Conservation (phyloP, 345 rosid species). For the Eucalyptus caleyi region DNA sequence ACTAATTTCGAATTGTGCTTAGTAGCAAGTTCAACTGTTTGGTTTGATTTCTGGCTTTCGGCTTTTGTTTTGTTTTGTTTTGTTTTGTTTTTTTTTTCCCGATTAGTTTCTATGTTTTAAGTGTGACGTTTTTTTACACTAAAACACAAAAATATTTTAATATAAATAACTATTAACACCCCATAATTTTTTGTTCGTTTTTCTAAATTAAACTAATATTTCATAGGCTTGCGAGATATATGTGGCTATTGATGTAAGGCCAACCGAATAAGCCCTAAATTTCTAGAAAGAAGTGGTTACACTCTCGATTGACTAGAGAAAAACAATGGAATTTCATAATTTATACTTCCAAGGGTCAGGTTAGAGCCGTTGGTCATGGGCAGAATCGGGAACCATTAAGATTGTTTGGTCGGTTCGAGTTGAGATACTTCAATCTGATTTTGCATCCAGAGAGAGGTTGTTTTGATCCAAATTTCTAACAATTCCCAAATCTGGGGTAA, state of each 20-base stretch:
- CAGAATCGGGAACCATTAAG: neutral
- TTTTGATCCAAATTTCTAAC: neutral
- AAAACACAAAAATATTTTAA: neutral
- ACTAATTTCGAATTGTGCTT: neutral
- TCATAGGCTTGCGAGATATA: neutral
- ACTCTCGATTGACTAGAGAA: neutral
- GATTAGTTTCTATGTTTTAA: neutral
- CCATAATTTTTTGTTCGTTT: neutral
- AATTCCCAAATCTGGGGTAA: neutral
- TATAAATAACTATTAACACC: neutral
- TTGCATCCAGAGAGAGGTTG: neutral
- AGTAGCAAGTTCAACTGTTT: neutral
- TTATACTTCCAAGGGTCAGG: neutral
- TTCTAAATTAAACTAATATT: neutral
- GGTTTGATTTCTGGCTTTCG: neutral
- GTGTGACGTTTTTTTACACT: neutral
- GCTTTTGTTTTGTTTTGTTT: neutral
- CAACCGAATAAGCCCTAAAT: neutral
- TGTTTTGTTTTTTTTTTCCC: neutral
- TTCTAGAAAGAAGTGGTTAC: neutral
- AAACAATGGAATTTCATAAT: neutral
- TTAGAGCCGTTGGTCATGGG: neutral
- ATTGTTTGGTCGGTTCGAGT: neutral
- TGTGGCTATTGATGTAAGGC: neutral
- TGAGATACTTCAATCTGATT: neutral